These are phyloP conservation scores for Fraxinus cuspidata DNA, from an alignment of 257 asterid species.

Conservation along the genomic window DNA sequence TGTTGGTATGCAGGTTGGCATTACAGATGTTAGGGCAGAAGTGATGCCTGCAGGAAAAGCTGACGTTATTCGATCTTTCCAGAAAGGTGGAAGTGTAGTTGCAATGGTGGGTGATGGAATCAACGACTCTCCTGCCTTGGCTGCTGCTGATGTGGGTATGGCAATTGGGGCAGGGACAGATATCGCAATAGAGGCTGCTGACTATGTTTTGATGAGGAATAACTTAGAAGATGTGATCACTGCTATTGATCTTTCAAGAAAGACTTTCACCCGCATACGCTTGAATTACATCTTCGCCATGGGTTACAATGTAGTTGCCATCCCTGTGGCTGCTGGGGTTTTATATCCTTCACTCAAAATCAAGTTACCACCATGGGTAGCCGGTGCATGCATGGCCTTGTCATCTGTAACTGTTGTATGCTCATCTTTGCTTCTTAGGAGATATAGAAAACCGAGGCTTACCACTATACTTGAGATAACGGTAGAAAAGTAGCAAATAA, in stretches of 20 bases:
- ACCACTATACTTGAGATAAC: conserved; percentile 87
- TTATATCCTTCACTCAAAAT: conserved; percentile 68
- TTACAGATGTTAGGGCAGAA: conserved; percentile 89
- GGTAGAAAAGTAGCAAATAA: conserved; percentile 62
- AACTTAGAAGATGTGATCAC: conserved; percentile 92
- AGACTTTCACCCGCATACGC: conserved; percentile 78
- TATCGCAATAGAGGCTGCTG: conserved; percentile 97
- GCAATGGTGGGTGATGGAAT: conserved; percentile 99
- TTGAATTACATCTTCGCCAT: conserved; percentile 79
- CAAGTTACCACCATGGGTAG: conserved; percentile 93
- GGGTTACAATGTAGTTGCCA: conserved; percentile 83
- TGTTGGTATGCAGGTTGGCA: conserved; percentile 70
- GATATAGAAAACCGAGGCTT: conserved; percentile 88
- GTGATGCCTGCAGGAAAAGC: conserved; percentile 99
- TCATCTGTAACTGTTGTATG: conserved; percentile 96
- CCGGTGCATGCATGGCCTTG: conserved; percentile 99
- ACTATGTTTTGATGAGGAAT: conserved; percentile 89
- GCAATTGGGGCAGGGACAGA: conserved; percentile 99
- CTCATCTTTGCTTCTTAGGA: conserved; percentile 85
- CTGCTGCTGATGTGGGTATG: conserved; percentile 99
- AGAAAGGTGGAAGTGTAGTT: conserved; percentile 73
- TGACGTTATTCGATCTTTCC: conserved; percentile 77
- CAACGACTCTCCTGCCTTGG: conserved; percentile 95
- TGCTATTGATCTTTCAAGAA: conserved; percentile 91
- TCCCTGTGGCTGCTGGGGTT: conserved; percentile 89